Evolutionary conservation across 1,139 yeast species (phyloP).

Genomic region (Yamadazyma buinensis): DNA sequence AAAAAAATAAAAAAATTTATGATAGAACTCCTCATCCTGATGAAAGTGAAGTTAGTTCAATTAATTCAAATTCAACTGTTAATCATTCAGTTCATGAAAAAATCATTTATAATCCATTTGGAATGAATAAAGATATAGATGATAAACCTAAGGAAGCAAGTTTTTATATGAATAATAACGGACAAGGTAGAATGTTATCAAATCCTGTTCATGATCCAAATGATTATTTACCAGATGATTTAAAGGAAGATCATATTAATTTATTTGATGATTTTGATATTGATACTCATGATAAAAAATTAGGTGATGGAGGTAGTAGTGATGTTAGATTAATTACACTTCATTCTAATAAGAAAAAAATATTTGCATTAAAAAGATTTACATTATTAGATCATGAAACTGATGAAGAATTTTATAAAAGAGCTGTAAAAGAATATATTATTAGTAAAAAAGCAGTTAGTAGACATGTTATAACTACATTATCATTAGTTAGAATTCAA

Average conservation of each 20-base stretch:
- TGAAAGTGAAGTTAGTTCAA: constrained; percentile 1
- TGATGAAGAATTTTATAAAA: constrained; percentile 60
- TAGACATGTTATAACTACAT: constrained; percentile 58
- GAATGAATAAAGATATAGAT: constrained; percentile 33
- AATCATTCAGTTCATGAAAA: constrained; percentile 22
- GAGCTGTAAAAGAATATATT: constrained; percentile 62
- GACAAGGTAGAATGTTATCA: constrained; percentile 45
- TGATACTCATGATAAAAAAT: constrained; percentile 41
- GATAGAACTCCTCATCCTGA: constrained; percentile 9
- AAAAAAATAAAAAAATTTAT: constrained; percentile 21
- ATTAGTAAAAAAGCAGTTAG: constrained; percentile 46
- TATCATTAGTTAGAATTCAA: constrained; percentile 55
- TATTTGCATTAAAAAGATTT: constrained; percentile 63
- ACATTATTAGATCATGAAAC: constrained; percentile 57
- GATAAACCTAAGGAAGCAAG: constrained; percentile 38
- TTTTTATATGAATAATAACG: constrained; percentile 29
- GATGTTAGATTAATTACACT: constrained; percentile 54
- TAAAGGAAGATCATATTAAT: constrained; percentile 48
- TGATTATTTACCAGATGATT: constrained; percentile 53
- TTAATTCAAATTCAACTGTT: neutral
- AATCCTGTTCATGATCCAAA: constrained; percentile 72
- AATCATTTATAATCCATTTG: constrained; percentile 46
- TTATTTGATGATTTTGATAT: constrained; percentile 59
- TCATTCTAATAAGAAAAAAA: constrained; percentile 34
- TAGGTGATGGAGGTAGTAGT: constrained; percentile 75